A percentile compares a stretch with the other conserved stretches of the same genome.
Conservation (phyloP, 208 protist species). For the Leishmania gerbilli region DNA sequence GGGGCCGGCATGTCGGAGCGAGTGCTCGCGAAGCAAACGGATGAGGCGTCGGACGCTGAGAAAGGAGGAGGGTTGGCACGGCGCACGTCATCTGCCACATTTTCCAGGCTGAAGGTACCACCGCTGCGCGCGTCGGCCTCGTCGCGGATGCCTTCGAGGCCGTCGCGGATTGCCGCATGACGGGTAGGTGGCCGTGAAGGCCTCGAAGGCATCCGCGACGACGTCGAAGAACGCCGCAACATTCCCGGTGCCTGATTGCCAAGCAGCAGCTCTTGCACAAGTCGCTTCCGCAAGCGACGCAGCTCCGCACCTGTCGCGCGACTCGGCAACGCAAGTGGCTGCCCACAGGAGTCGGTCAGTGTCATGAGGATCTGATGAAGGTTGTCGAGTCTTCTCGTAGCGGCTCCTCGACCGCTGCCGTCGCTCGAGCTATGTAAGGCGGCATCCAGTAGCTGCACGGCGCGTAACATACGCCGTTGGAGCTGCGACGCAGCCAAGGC, state of each 20-base stretch:
- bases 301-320: background rate
- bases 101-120: background rate
- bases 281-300: conserved; percentile 8
- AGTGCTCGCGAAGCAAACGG: background rate
- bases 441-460: conserved; percentile 5
- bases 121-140: background rate
- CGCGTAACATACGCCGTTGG: background rate
- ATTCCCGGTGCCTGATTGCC: background rate
- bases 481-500: background rate
- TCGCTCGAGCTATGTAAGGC: background rate
- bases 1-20: background rate
- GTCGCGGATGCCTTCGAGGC: background rate
- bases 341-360: background rate
- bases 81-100: background rate
- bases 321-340: background rate
- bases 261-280: background rate
- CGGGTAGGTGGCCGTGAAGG: background rate
- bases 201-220: background rate
- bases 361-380: background rate
- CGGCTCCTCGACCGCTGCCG: background rate
- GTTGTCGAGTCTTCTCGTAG: background rate
- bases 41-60: background rate
- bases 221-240: background rate
- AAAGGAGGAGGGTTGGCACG: background rate
- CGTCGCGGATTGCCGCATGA: background rate